Conservation (phyloP, 78 protist species). For the Dictyostelium citrinum region DNA sequence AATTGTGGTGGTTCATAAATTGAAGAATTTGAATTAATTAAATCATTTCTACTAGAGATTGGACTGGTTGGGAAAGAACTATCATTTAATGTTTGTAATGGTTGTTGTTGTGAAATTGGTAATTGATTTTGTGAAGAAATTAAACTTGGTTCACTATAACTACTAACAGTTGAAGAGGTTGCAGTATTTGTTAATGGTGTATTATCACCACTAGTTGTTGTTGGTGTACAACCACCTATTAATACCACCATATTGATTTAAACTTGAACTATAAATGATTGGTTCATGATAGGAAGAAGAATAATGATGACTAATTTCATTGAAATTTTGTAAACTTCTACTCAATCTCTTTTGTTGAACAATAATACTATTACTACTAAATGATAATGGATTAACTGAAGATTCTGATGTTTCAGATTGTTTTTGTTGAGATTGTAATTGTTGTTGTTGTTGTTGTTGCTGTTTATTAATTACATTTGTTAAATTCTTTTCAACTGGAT, state of each 20-base stretch:
- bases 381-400: constrained; percentile 3
- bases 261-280: background rate
- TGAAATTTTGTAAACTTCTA: constrained; percentile 45
- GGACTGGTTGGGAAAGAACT: background rate
- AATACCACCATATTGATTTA: background rate
- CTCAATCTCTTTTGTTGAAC: constrained; percentile 4
- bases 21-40: background rate
- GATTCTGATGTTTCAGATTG: background rate
- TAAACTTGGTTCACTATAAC: background rate
- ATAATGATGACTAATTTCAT: background rate
- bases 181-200: background rate
- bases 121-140: background rate
- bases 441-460: background rate
- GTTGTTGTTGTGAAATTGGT: background rate
- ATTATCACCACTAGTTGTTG: background rate
- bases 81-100: background rate
- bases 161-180: background rate
- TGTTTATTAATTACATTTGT: background rate
- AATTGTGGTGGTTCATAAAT: background rate
- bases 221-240: background rate
- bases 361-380: background rate
- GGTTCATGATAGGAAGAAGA: constrained; percentile 13
- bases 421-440: background rate
- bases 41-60: background rate
- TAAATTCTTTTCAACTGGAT: constrained; percentile 26